Evolutionary conservation across 75 land plant species (phyloP).

Genomic region (Pseudotsuga menziesii): DNA sequence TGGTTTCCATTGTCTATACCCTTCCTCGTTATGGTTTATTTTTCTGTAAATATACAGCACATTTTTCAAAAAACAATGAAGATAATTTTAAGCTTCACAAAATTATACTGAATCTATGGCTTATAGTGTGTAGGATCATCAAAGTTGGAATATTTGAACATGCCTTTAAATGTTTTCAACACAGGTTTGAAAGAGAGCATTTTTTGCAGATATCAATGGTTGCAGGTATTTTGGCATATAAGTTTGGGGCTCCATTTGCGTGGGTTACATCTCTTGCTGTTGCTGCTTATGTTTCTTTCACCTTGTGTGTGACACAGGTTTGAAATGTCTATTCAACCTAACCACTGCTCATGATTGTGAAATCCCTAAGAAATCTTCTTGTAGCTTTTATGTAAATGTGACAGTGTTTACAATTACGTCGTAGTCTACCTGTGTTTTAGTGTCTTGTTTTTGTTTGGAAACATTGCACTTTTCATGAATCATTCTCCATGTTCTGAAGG

Average conservation of each 20-base stretch:
- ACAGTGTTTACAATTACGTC: too few species aligned
- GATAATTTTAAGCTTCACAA: too few species aligned
- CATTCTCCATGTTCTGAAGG: neutral
- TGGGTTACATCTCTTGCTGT: conserved; percentile 87
- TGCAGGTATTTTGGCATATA: conserved; percentile 92
- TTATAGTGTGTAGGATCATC: neutral
- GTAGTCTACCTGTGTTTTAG: neutral
- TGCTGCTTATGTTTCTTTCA: conserved; percentile 79
- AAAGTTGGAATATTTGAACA: neutral
- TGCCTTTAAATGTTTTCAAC: neutral
- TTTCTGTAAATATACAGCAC: too few species aligned
- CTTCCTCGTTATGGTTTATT: too few species aligned
- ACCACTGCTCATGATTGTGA: neutral
- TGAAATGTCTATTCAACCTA: neutral
- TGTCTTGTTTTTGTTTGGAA: neutral
- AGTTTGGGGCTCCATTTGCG: conserved; percentile 93
- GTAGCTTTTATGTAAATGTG: too few species aligned
- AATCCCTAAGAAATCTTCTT: neutral
- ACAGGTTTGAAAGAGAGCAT: neutral
- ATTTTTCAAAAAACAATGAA: too few species aligned
- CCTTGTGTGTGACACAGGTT: conserved; percentile 92
- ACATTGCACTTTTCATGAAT: neutral
- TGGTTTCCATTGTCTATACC: too few species aligned
- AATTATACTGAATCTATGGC: neutral
- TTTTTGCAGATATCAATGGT: conserved; percentile 89